Conservation (phyloP, 768 basidiomycete genomes). For the Fomitopsis pulvina region DNA sequence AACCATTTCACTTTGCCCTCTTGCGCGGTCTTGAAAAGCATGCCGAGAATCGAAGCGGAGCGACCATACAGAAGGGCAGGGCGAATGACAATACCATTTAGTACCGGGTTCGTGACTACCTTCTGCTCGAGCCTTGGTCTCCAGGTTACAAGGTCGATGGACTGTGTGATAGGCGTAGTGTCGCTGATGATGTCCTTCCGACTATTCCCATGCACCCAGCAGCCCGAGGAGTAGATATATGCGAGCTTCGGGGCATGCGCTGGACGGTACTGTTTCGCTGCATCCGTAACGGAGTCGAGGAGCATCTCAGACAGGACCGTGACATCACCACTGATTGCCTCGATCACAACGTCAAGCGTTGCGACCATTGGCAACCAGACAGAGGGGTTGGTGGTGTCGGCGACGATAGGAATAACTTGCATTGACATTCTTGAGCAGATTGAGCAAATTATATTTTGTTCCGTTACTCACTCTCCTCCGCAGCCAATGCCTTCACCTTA, state of each 20-base stretch:
- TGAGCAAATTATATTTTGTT: background rate
- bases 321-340: conserved; percentile 23
- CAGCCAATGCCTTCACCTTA: conserved; percentile 28
- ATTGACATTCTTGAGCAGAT: too few species aligned
- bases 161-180: conserved; percentile 24
- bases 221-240: conserved; percentile 40
- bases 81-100: conserved; percentile 41
- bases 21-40: conserved; percentile 26
- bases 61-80: conserved; percentile 38
- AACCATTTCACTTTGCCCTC: conserved; percentile 26
- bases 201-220: conserved; percentile 38
- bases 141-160: conserved; percentile 26
- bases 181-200: conserved; percentile 28
- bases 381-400: conserved; percentile 17
- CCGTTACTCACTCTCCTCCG: conserved; percentile 32
- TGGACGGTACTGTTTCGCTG: conserved; percentile 22
- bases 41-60: conserved; percentile 29
- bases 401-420: conserved; percentile 34
- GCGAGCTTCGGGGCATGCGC: conserved; percentile 30
- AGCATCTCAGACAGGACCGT: conserved; percentile 17
- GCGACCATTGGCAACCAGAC: conserved; percentile 23
- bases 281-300: conserved; percentile 20
- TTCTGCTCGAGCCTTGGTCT: conserved; percentile 28
- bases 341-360: conserved; percentile 30
- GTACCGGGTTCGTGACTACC: conserved; percentile 20